Evolutionary conservation across 164 flowering plant species (phyloP).

Genomic region (Sedum album): DNA sequence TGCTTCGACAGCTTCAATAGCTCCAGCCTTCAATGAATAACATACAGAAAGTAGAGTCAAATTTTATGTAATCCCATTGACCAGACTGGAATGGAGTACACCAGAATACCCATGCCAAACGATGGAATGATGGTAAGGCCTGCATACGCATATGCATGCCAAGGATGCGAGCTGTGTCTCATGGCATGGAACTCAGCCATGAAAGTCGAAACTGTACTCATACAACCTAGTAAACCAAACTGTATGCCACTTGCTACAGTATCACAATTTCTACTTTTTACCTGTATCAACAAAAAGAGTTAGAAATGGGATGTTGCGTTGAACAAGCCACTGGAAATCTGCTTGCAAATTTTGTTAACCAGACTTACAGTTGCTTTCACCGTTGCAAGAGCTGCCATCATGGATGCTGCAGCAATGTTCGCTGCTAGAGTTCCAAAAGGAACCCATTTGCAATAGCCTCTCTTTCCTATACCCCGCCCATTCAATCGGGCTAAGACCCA

Average conservation of each 20-base stretch:
- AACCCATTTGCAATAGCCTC: constrained; percentile 53
- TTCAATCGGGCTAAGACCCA: constrained; percentile 79
- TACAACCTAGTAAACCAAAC: constrained; percentile 76
- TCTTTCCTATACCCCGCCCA: constrained; percentile 66
- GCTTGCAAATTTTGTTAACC: neutral
- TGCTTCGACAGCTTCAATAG: too few relatives aligned
- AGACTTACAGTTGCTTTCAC: constrained; percentile 50
- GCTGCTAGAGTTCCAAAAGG: constrained; percentile 85
- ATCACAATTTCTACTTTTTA: constrained; percentile 33
- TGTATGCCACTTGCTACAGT: constrained; percentile 57
- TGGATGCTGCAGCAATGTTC: constrained; percentile 67
- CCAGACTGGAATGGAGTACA: constrained; percentile 73
- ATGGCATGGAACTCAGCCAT: constrained; percentile 75
- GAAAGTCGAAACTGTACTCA: constrained; percentile 92
- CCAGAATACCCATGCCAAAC: constrained; percentile 54
- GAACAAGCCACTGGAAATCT: too few relatives aligned
- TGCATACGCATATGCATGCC: constrained; percentile 74
- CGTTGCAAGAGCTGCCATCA: constrained; percentile 75
- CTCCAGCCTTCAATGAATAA: too few relatives aligned
- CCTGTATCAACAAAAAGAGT: constrained; percentile 47
- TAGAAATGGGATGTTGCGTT: too few relatives aligned
- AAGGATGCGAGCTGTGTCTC: constrained; percentile 49
- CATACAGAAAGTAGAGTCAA: too few relatives aligned
- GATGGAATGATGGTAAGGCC: constrained; percentile 41
- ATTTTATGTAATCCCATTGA: constrained; percentile 3